Evolutionary conservation across 306 rosid genomes (phyloP).

Genomic region (Lathyrus aphaca): DNA sequence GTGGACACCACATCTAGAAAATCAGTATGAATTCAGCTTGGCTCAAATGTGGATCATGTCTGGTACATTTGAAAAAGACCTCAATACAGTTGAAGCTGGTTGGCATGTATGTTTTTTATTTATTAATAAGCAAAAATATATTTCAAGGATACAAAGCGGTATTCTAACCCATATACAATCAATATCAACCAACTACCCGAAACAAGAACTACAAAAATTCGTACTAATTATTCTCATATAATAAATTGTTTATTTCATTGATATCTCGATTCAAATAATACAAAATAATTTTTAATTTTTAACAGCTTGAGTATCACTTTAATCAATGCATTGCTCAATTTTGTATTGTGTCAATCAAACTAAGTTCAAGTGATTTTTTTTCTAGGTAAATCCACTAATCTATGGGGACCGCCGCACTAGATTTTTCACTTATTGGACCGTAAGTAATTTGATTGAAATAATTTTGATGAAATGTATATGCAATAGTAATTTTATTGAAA

Average conservation of each 20-base stretch:
- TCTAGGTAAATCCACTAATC: background rate
- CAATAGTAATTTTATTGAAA: background rate
- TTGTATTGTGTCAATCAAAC: background rate
- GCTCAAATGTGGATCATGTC: conserved; percentile 96
- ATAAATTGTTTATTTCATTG: no score
- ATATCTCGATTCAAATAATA: no score
- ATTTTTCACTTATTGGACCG: background rate
- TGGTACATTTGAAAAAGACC: conserved; percentile 86
- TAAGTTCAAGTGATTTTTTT: background rate
- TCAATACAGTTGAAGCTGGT: conserved; percentile 94
- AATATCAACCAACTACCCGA: no score
- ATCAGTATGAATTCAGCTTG: conserved; percentile 79
- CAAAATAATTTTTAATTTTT: no score
- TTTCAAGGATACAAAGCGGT: no score
- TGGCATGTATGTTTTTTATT: conserved; percentile 97
- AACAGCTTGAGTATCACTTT: no score
- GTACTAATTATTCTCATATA: no score
- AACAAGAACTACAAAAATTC: no score
- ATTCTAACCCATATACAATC: no score
- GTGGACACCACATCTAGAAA: conserved; percentile 79
- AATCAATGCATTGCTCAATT: background rate
- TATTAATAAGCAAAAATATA: no score
- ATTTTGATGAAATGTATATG: no score
- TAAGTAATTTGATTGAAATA: background rate
- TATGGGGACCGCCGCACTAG: background rate